Evolutionary conservation across 768 basidiomycete genomes (phyloP), one percentile per base, ranked within the genome.

Genomic region (Paxillus involutus): DNA sequence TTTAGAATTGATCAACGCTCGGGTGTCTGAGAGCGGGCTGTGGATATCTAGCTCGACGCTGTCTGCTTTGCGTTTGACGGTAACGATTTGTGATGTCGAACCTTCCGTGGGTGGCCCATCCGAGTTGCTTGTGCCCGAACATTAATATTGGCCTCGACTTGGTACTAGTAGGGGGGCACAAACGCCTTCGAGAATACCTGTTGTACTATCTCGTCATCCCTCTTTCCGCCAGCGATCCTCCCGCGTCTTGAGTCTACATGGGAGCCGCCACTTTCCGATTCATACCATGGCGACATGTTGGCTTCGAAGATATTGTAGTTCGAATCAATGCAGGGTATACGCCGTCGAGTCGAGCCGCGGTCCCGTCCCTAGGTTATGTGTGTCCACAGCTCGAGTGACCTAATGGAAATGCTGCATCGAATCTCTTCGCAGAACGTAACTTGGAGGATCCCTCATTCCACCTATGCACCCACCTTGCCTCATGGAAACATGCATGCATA

Each of bases 41-140:
- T 83, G 78, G 54, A 91, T 65, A 11, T 84, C 80, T 1, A 91
- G 91, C 60, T 93, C 91, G 19, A 79, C 66, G n/a, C 83, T 83
- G 29, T 85, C 89, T 6, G 90, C 91, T 66, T 92, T 93, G 49
- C 92, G 84, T 73, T 94, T 94, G 39, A 94, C 79, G n/a, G 89
- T 91, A 46, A 92, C 71, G 3, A 77, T 61, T 24, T 66, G 67
- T 19, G 61, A 49, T n/a, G 59, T 46, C 17, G 61, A 53, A 43
- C 55, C 52, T 49, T 64, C 49, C 21, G 66, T 19, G 30, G 51
- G 47, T 4, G 68, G 61, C 3, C 58, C 55, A 63, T 59, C 42
- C 40, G 66, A 55, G 47, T 56, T 44, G 3, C 58, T 52, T 6
- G 67, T 57, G 29, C 66, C 61, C 33, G 71, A 68, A 26, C 5